Base-by-base conservation (phyloP, 106 monocot genomes). In the Platanthera zijinensis region DNA sequence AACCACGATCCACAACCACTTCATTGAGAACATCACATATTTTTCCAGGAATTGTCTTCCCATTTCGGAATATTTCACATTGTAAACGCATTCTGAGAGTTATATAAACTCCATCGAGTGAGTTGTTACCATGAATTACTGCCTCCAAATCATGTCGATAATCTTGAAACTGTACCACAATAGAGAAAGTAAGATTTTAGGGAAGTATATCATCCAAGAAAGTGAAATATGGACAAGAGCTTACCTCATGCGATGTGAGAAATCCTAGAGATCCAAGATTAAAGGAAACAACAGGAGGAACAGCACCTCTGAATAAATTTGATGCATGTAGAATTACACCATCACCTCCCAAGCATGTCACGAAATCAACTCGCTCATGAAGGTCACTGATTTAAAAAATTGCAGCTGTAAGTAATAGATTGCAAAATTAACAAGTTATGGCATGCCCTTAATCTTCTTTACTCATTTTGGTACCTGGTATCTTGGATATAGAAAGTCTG, bases 241-340 rank as follows among this genome's bases (percentile, higher is more conserved):
- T 48, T 92, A 99, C 99, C 78, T 83, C 62, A 77, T 99, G 99
- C 76, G 99, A 90, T 75, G 99, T 89, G 46, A 99, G 88, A 85
- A 99, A 99, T 32, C 99, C 99, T 80, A 99, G 92, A 76, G 99
- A 99, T 74, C 99, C 99, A 56, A 99, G 87, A 87, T 99, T 99
- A 75, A 99, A 99, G 28, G 94, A 99, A 74, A 99, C 94, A 48
- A 99, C 90, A 69, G 99, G 99, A 80, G 99, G 99, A 82, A 99
- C 99, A 78, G 99, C 88, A 57, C 84, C 86, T 90, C 90, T 88
- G 82, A 99, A 99, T 78, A 99, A 81, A 69, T 99, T 99, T 54
- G 94, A 95, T 81, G 90, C 94, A 84, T 99, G 99, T 64, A 99
- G 76, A 84, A 99, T 94, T 46, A 99, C 94, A 72, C 99, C 99